Base-by-base conservation (phyloP, 495 filamentous ascomycete species). In the Ramalina peruviana region DNA sequence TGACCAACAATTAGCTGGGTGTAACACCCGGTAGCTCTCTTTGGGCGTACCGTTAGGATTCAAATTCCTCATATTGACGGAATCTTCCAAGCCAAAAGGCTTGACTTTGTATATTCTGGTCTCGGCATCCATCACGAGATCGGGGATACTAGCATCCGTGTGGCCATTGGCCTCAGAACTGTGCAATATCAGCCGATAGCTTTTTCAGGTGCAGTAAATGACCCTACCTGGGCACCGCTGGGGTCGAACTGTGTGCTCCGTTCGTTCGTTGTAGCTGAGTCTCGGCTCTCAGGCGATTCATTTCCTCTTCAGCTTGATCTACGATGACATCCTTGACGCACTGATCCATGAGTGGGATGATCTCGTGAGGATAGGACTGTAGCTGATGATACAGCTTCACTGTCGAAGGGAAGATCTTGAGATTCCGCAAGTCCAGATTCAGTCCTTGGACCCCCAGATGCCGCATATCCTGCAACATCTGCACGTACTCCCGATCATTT, bases 291-390 rank as follows among this genome's bases (percentile, higher is more conserved):
- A 84, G 66, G 45, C 76, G 78, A 10, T 80, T 74, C 84, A 89
- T 85, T 58, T 87, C 80, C 49, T 83, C 82, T 45, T 83, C 75
- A 6, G 93, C 84, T 48, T 95, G 71, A 58, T 94, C 88, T 40
- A 94, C 78, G 82, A 97, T 93, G 17, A 83, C 73, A 66, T 99
- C 89, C 62, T 94, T 93, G 45, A 97, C 77, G 19, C 76, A 76
- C 59, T 90, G 86, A 71, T 99, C 93, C 85, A 99, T 94, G 42
- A 99, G 71, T 1, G 89, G 89, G 50, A 99, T 82, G 48, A 97
- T 88, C 71, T 99, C 92, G 56, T 86, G 85, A 0, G 92, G 92
- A 58, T 96, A 97, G 20, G 82, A 80, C 55, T 88, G 86, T 43
- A 88, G 72, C 61, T 97, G 93, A 63, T 95, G 86, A 86, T 88